A percentile compares a stretch with the other conserved stretches of the same genome.
phyloP scores from a whole-genome alignment of 2,329 filamentous ascomycete species.

The Xylaria sp. region DNA sequence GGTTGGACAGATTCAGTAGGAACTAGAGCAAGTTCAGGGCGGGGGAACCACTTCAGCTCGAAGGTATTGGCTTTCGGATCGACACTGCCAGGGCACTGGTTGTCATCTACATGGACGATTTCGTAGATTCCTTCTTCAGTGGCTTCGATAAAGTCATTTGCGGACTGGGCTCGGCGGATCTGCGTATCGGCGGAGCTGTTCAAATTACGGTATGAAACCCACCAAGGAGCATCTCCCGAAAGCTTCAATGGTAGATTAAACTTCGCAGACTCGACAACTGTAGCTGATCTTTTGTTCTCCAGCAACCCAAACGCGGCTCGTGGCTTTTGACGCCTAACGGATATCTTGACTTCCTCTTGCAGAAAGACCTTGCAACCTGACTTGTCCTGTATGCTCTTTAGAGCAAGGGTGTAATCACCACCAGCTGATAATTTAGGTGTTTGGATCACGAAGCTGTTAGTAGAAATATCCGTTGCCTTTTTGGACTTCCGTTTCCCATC shows the following conservation, averaged over 20 bases:
- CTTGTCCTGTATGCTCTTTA: constrained; percentile 87
- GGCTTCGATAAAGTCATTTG: constrained; percentile 77
- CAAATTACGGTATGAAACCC: constrained; percentile 77
- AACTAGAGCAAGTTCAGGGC: constrained; percentile 76
- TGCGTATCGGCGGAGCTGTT: constrained; percentile 59
- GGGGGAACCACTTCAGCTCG: constrained; percentile 84
- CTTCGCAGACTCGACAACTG: constrained; percentile 79
- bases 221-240: constrained; percentile 88
- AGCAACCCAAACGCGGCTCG: constrained; percentile 86
- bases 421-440: constrained; percentile 81
- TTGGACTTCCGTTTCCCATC: constrained; percentile 84
- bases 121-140: constrained; percentile 79
- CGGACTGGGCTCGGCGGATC: constrained; percentile 50
- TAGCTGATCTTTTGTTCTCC: constrained; percentile 79
- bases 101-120: constrained; percentile 80
- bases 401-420: constrained; percentile 87
- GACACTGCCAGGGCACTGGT: constrained; percentile 82
- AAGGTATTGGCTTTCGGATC: constrained; percentile 80
- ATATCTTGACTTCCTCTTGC: constrained; percentile 85
- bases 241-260: constrained; percentile 84
- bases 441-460: constrained; percentile 74
- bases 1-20: constrained; percentile 70
- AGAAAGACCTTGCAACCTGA: constrained; percentile 87
- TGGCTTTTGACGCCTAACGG: constrained; percentile 88
- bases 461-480: constrained; percentile 71